Evolutionary conservation across 768 basidiomycete species (phyloP), one percentile per base, ranked within the genome.

Genomic region (Mycena vitilis): DNA sequence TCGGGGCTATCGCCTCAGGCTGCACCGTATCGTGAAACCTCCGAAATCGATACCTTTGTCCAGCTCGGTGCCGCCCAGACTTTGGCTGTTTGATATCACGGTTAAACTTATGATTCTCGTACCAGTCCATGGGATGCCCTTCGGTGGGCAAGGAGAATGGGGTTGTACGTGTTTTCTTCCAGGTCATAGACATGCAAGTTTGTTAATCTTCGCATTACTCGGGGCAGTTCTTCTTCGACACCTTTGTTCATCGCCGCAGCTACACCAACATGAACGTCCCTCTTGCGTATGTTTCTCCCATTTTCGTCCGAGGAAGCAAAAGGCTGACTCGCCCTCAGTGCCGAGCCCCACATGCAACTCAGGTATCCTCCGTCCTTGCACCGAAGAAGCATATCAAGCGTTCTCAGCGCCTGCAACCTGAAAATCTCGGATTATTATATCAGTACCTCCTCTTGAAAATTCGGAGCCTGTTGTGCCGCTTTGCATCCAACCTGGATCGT

Each of bases 11-110:
- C n/a, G 57, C 86, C 0, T 86, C 87, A 0, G 87, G 87, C 5
- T 86, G 84, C 69, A 77, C 84, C 8, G 78, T 0, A 79, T 84
- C 38, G 13, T 88, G 67, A 88, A 88, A 73, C 82, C 83, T 87
- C 87, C 23, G 87, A 89, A 66, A 69, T 80, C 12, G 61, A 62
- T 54, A 62, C 61, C 15, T 62, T 62, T 18, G 20, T 53, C 16
- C 61, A 62, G 16, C 61, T 62, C n/a, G 61, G 51, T 10, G 61
- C 51, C 53, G 34, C 15, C 34, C 25, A 16, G 51, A 42, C 18
- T 45, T n/a, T 23, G 11, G 13, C 5, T 25, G 49, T 15, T 25
- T 30, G 9, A 10, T 10, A 5, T 6, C 30, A 16, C 40, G 12
- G 10, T 51, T 4, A 22, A 3, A 22, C 25, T 30, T 23, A 22